These are phyloP conservation scores for Pancytospora philotis DNA, from an alignment of 371 early-diverging fungal species.

Conservation along the genomic window DNA sequence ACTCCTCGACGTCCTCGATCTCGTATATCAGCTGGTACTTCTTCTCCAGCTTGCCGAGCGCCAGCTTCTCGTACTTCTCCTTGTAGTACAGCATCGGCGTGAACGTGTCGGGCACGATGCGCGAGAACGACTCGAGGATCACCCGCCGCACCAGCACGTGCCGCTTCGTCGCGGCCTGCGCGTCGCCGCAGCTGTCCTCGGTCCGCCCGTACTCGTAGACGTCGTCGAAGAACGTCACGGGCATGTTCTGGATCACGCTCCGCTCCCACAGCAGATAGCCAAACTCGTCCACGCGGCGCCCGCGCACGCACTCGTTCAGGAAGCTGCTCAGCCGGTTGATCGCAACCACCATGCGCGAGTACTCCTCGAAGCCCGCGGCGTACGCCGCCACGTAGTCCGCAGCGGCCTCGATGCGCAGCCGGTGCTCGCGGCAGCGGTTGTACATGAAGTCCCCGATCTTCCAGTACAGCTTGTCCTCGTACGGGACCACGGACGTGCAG, in stretches of 20 bases:
- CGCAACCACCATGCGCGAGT: constrained; percentile 2
- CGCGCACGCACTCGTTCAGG: constrained; percentile 35
- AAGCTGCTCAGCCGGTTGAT: constrained; percentile 29
- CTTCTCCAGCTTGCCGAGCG: constrained; percentile 15
- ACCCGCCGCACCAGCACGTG: too few species aligned
- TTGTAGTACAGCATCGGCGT: constrained; percentile 31
- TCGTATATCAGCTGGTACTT: constrained; percentile 22
- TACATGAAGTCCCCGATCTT: constrained; percentile 51
- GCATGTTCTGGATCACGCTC: constrained; percentile 28
- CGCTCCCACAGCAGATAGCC: constrained; percentile 47
- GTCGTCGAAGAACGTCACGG: not conserved
- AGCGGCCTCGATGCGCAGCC: constrained; percentile 8
- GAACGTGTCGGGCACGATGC: constrained; percentile 18
- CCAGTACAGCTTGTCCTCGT: constrained; percentile 42
- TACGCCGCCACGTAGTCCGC: constrained; percentile 26
- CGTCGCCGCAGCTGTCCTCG: not conserved
- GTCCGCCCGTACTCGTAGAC: not conserved
- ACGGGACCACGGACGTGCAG: constrained; percentile 27
- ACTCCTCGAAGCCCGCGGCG: constrained; percentile 21
- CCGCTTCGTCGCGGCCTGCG: not conserved
- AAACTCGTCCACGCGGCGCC: constrained; percentile 31
- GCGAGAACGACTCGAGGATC: constrained; percentile 19
- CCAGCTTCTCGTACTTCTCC: constrained; percentile 39
- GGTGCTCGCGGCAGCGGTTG: constrained; percentile 7
- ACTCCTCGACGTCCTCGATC: too few species aligned